Conservation (phyloP, 306 rosid genomes). For the Vigna mungo region DNA sequence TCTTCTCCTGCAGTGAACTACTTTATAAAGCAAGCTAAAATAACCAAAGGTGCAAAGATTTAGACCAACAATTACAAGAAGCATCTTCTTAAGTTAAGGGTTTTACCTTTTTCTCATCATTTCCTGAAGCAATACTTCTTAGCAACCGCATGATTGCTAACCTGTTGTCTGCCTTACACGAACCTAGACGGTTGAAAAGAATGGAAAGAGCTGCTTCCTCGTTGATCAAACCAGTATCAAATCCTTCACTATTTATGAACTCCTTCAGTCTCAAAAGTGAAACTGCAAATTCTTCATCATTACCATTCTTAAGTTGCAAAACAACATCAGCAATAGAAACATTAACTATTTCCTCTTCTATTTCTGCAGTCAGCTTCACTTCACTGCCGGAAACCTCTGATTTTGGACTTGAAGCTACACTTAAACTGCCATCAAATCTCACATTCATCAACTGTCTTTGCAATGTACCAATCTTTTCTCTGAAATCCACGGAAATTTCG, state of each 20-base stretch:
- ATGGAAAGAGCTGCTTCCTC: conserved; percentile 62
- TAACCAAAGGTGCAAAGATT: conserved; percentile 9
- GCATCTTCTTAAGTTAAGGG: conserved; percentile 2
- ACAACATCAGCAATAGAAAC: conserved; percentile 60
- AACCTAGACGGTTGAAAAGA: conserved; percentile 70
- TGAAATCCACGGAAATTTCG: conserved; percentile 63
- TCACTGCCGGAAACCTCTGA: conserved; percentile 52
- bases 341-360: conserved; percentile 58
- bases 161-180: conserved; percentile 60
- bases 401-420: conserved; percentile 59
- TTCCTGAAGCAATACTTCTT: conserved; percentile 59
- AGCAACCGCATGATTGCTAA: conserved; percentile 59
- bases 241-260: conserved; percentile 51
- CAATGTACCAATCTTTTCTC: conserved; percentile 61
- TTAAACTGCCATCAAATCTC: conserved; percentile 52
- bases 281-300: conserved; percentile 68
- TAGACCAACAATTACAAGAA: conserved; percentile 13
- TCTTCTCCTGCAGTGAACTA: conserved; percentile 75
- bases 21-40: conserved; percentile 43
- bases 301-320: conserved; percentile 72
- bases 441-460: conserved; percentile 68
- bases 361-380: conserved; percentile 56
- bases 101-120: conserved; percentile 70
- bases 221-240: conserved; percentile 57
- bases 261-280: conserved; percentile 65